phyloP scores from a whole-genome alignment of 352 stramenopile species.

The Globisporangium paddicum region DNA sequence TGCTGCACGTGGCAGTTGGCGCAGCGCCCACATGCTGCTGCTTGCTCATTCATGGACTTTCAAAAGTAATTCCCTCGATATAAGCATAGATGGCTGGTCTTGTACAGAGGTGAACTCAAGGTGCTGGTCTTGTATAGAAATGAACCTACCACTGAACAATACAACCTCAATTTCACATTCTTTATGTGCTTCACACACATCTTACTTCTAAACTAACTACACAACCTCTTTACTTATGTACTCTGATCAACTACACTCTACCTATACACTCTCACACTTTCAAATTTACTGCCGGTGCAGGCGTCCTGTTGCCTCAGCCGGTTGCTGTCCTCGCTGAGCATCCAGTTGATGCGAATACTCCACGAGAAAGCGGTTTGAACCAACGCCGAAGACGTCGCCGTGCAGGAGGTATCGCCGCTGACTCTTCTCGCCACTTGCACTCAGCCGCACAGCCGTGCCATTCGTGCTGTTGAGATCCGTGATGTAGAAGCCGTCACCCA shows the following conservation, averaged over 20 bases:
- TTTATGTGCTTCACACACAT: no score
- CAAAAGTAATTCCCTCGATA: neutral
- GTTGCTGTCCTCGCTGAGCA: slow-evolving; percentile 2
- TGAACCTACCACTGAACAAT: no score
- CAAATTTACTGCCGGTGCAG: neutral
- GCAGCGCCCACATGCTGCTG: neutral
- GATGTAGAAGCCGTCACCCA: slow-evolving; percentile 80
- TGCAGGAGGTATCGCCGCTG: slow-evolving; percentile 59
- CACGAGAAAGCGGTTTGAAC: slow-evolving; percentile 79
- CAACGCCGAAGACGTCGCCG: slow-evolving; percentile 78
- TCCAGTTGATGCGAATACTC: slow-evolving; percentile 73
- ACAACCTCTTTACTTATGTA: no score
- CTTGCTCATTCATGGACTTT: neutral
- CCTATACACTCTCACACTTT: neutral
- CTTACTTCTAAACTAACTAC: no score
- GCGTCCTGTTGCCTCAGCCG: neutral
- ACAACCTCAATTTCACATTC: no score
- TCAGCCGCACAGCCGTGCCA: slow-evolving; percentile 70
- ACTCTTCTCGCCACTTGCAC: slow-evolving; percentile 54
- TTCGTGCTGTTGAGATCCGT: slow-evolving; percentile 83
- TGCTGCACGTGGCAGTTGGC: slow-evolving; percentile 13
- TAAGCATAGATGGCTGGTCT: neutral
- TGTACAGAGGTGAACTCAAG: no score
- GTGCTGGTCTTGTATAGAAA: no score
- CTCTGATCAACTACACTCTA: no score